These are phyloP conservation scores for Kodamaea fukazawae DNA, from an alignment of 805 yeast species.

Conservation along the genomic window DNA sequence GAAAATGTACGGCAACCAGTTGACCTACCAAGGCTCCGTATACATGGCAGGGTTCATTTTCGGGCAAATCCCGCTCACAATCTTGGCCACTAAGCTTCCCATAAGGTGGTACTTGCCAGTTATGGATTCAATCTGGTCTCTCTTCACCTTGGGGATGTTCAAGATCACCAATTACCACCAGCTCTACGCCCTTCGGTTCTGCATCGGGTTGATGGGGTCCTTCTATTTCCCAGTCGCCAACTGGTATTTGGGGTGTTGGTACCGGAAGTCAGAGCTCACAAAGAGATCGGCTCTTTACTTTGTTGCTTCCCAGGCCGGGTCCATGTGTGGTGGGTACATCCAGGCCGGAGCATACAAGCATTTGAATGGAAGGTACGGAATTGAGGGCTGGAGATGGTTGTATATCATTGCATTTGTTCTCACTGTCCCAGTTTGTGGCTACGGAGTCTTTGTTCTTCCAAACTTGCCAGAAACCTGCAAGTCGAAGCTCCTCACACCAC, in stretches of 20 bases:
- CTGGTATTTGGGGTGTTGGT: conserved; percentile 48
- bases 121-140: conserved; percentile 21
- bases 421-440: conserved; percentile 15
- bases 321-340: conserved; percentile 11
- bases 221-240: conserved; percentile 11
- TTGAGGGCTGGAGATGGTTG: conserved; percentile 20
- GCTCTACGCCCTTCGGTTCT: conserved; percentile 21
- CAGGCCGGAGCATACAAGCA: conserved; percentile 14
- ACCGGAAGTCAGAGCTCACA: conserved; percentile 28
- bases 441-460: conserved; percentile 11
- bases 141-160: conserved; percentile 19
- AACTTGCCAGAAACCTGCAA: conserved; percentile 9
- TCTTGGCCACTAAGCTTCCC: conserved; percentile 19
- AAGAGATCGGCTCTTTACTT: conserved; percentile 12
- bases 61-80: conserved; percentile 24
- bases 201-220: conserved; percentile 20
- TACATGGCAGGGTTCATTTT: conserved; percentile 23
- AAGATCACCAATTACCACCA: conserved; percentile 17
- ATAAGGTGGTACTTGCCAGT: conserved; percentile 20
- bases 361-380: conserved; percentile 14
- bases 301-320: conserved; percentile 8
- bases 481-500: conserved; percentile 7
- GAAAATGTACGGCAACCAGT: conserved; percentile 22
- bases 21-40: conserved; percentile 20
- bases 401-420: conserved; percentile 17